Evolutionary conservation across 1,139 yeast genomes (phyloP).

Genomic region (Scheffersomyces cryptocercus): DNA sequence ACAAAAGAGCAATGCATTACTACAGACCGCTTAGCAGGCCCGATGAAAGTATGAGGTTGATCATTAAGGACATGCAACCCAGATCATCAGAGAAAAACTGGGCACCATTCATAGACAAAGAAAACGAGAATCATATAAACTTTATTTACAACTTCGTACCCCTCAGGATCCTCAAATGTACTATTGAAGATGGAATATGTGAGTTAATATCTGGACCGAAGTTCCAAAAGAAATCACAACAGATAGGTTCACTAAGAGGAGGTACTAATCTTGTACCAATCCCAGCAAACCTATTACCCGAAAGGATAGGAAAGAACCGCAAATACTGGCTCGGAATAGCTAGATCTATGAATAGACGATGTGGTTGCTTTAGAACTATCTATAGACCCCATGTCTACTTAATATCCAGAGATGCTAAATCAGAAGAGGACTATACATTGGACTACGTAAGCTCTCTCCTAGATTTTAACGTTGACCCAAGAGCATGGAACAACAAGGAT

Average conservation of each 20-base stretch:
- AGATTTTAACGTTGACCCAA: slow-evolving; percentile 20
- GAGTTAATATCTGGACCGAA: slow-evolving; percentile 1
- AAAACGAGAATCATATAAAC: slow-evolving; percentile 6
- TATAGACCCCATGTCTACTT: slow-evolving; percentile 21
- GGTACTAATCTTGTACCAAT: slow-evolving; percentile 13
- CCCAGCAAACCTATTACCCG: neutral
- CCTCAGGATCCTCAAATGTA: slow-evolving; percentile 17
- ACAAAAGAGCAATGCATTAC: slow-evolving; percentile 13
- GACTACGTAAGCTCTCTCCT: slow-evolving; percentile 19
- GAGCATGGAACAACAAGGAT: slow-evolving; percentile 16
- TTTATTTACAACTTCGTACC: slow-evolving; percentile 22
- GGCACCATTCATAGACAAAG: slow-evolving; percentile 15
- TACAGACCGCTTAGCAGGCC: slow-evolving; percentile 9
- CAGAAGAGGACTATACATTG: slow-evolving; percentile 9
- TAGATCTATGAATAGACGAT: neutral
- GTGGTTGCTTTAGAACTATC: slow-evolving; percentile 9
- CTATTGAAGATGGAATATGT: slow-evolving; percentile 15
- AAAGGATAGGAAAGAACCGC: neutral
- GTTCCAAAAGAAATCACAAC: neutral
- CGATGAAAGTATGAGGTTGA: neutral
- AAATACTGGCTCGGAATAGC: slow-evolving; percentile 3
- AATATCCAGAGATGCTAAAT: slow-evolving; percentile 12
- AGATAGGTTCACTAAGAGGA: slow-evolving; percentile 18
- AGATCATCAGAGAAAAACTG: slow-evolving; percentile 15
- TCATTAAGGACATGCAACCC: slow-evolving; percentile 3